Conservation (phyloP, 2,329 filamentous ascomycete species). For the Hypoxylon sp. region DNA sequence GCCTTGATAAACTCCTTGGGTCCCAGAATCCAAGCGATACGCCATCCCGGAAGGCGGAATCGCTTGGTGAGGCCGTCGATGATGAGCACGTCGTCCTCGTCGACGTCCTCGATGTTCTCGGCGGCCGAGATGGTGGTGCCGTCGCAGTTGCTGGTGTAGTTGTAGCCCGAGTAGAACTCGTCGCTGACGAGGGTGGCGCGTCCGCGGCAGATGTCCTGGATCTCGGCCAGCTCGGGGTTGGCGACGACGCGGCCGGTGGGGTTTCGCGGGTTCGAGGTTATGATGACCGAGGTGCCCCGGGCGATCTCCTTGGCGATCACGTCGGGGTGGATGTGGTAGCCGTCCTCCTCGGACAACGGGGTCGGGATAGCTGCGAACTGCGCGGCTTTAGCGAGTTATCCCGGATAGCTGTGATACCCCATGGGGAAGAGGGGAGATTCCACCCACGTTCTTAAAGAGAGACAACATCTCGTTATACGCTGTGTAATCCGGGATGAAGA, state of each 20-base stretch:
- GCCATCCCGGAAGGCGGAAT: slow-evolving; percentile 94
- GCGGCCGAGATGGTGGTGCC: slow-evolving; percentile 88
- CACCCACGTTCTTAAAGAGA: slow-evolving; percentile 84
- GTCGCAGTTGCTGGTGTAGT: slow-evolving; percentile 92
- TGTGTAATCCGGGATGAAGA: slow-evolving; percentile 95
- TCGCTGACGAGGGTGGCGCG: slow-evolving; percentile 93
- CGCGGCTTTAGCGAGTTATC: not conserved
- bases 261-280: slow-evolving; percentile 95
- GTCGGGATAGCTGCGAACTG: slow-evolving; percentile 87
- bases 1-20: slow-evolving; percentile 97
- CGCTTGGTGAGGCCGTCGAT: slow-evolving; percentile 97
- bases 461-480: slow-evolving; percentile 98
- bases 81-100: slow-evolving; percentile 90
- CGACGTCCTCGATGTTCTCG: slow-evolving; percentile 87
- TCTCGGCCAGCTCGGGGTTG: slow-evolving; percentile 85
- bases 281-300: slow-evolving; percentile 83
- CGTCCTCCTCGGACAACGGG: slow-evolving; percentile 82
- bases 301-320: slow-evolving; percentile 93
- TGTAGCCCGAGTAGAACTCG: slow-evolving; percentile 96
- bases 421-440: not conserved
- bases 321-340: slow-evolving; percentile 91
- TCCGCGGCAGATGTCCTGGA: slow-evolving; percentile 91
- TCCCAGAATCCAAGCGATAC: slow-evolving; percentile 94
- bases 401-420: no score
- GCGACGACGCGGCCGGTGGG: slow-evolving; percentile 88